These are phyloP conservation scores for Saccharomycopsis sp. DNA, from an alignment of 805 yeast species.

Conservation along the genomic window DNA sequence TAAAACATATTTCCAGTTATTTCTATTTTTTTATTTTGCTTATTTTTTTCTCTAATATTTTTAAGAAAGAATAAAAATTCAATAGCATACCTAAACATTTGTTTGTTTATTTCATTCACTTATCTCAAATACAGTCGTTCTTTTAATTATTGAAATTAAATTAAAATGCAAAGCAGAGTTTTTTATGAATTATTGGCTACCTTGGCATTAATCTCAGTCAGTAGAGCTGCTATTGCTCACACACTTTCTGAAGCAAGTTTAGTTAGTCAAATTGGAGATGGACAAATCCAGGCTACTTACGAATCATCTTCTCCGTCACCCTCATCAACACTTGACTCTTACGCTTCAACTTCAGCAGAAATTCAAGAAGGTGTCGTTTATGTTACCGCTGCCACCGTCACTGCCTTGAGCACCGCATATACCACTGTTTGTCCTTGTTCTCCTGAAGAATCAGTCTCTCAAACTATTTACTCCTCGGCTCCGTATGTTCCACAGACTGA, in stretches of 20 bases:
- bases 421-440: constrained; percentile 14
- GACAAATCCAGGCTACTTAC: constrained; percentile 22
- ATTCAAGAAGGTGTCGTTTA: constrained; percentile 11
- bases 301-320: constrained; percentile 7
- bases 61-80: too few species aligned
- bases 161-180: constrained; percentile 17
- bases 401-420: constrained; percentile 10
- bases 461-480: not conserved
- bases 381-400: constrained; percentile 9
- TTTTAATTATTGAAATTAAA: constrained; percentile 2
- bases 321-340: constrained; percentile 13
- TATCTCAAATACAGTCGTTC: too few species aligned
- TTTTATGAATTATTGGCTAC: constrained; percentile 14
- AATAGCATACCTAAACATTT: too few species aligned
- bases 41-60: not conserved
- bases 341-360: constrained; percentile 4
- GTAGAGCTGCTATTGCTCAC: constrained; percentile 16
- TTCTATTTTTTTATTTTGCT: not conserved
- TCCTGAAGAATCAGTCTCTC: not conserved
- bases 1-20: not conserved
- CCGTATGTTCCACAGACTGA: constrained; percentile 4
- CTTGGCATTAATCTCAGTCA: constrained; percentile 13
- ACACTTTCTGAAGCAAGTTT: constrained; percentile 14
- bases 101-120: too few species aligned
- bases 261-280: constrained; percentile 20